Evolutionary conservation across 352 stramenopile genomes (phyloP).

Genomic region (Pythium sukuiense): DNA sequence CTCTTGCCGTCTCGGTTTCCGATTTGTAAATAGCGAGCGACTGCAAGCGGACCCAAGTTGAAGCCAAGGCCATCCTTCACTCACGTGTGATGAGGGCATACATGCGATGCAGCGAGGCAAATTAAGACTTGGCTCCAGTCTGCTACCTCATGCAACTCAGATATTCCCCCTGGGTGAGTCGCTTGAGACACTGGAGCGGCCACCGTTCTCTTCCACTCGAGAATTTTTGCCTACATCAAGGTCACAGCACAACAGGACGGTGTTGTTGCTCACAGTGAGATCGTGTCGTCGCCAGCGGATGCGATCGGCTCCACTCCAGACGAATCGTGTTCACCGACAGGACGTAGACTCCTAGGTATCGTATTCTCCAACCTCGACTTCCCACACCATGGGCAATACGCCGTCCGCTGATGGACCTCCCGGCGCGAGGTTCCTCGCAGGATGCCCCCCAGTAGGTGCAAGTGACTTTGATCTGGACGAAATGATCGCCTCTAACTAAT

Average conservation of each 20-base stretch:
- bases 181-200: background rate
- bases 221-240: constrained; percentile 12
- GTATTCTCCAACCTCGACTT: background rate
- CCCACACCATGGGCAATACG: constrained; percentile 54
- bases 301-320: background rate
- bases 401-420: constrained; percentile 31
- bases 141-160: constrained; percentile 7
- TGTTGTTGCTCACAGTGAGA: background rate
- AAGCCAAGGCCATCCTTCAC: background rate
- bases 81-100: background rate
- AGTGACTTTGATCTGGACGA: background rate
- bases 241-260: background rate
- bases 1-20: background rate
- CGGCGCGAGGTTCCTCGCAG: constrained; percentile 49
- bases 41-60: background rate
- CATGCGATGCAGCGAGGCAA: constrained; percentile 15
- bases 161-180: background rate
- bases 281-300: background rate
- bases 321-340: constrained; percentile 1
- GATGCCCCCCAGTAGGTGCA: constrained; percentile 50
- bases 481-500: too few relatives aligned
- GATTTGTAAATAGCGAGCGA: constrained; percentile 18
- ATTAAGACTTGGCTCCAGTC: constrained; percentile 4
- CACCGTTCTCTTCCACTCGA: constrained; percentile 12
- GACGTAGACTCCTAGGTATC: constrained; percentile 7